Percentiles rank a stretch among this genome's conserved stretches.
Conservation (phyloP, 2,329 filamentous ascomycete genomes). For the Aaosphaeria arxii region DNA sequence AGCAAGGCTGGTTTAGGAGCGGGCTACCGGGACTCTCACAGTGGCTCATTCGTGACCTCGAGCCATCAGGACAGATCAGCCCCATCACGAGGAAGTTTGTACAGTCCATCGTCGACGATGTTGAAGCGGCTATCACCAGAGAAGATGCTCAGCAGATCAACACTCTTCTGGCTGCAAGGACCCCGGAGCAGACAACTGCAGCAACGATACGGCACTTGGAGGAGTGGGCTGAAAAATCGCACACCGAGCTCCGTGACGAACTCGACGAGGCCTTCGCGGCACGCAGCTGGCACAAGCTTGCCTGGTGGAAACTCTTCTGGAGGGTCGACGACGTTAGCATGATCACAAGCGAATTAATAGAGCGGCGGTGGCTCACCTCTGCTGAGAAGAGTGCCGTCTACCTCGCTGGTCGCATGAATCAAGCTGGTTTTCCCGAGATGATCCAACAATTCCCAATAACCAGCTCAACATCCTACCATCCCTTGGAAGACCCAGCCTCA, state of each 20-base stretch:
- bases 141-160: conserved; percentile 46
- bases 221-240: conserved; percentile 74
- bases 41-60: conserved; percentile 55
- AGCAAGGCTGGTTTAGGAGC: conserved; percentile 71
- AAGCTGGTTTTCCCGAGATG: conserved; percentile 52
- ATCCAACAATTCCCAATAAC: conserved; percentile 7
- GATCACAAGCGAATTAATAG: conserved; percentile 75
- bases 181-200: conserved; percentile 43
- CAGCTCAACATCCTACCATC: background rate
- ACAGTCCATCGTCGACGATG: conserved; percentile 60
- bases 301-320: conserved; percentile 97
- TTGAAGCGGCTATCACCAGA: conserved; percentile 50
- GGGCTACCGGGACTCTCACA: conserved; percentile 62
- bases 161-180: conserved; percentile 28
- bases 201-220: conserved; percentile 60
- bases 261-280: conserved; percentile 75
- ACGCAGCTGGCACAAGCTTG: conserved; percentile 73
- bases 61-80: conserved; percentile 53
- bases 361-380: conserved; percentile 70
- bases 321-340: conserved; percentile 87
- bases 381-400: conserved; percentile 82
- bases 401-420: conserved; percentile 72
- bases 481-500: background rate
- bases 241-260: conserved; percentile 77
- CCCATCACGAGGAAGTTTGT: conserved; percentile 66